Evolutionary conservation across 352 stramenopile species (phyloP).

Genomic region (Globisporangium spinosum): DNA sequence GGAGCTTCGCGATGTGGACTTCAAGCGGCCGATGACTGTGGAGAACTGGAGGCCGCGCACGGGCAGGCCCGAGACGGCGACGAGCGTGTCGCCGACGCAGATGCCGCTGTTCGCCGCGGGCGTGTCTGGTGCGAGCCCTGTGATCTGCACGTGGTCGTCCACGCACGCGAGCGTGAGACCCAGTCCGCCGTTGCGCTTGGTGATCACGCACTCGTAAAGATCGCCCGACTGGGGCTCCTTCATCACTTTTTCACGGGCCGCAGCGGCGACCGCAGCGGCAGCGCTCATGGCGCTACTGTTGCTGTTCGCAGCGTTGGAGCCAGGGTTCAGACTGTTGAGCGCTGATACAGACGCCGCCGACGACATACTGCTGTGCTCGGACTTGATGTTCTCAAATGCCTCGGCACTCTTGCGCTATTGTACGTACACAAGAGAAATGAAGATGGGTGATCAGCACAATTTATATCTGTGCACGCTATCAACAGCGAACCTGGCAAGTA

Average conservation of each 20-base stretch:
- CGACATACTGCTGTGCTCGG: slow-evolving; percentile 21
- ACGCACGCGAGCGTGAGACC: slow-evolving; percentile 75
- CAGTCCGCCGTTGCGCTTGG: slow-evolving; percentile 70
- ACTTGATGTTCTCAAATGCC: slow-evolving; percentile 36
- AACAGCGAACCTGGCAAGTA: slow-evolving; percentile 2
- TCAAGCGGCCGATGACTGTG: slow-evolving; percentile 75
- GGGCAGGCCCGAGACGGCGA: slow-evolving; percentile 64
- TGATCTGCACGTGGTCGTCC: slow-evolving; percentile 85
- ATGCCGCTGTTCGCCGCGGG: slow-evolving; percentile 70
- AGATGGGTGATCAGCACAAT: neutral
- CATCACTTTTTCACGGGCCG: slow-evolving; percentile 74
- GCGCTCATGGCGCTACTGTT: slow-evolving; percentile 24
- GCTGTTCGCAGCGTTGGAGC: slow-evolving; percentile 25
- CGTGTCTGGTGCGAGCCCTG: slow-evolving; percentile 62
- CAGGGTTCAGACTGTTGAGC: slow-evolving; percentile 25
- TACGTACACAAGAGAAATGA: neutral
- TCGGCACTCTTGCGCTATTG: slow-evolving; percentile 54
- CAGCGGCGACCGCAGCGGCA: slow-evolving; percentile 26
- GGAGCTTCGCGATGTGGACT: slow-evolving; percentile 75
- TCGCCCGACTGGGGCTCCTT: slow-evolving; percentile 78
- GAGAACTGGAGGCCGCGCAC: slow-evolving; percentile 80
- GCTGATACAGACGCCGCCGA: slow-evolving; percentile 19
- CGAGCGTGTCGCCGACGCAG: slow-evolving; percentile 73
- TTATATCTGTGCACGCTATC: neutral
- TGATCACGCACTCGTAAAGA: slow-evolving; percentile 85